Conservation (phyloP, 176 grass and related monocot species). For the Coix lacrymajobi region DNA sequence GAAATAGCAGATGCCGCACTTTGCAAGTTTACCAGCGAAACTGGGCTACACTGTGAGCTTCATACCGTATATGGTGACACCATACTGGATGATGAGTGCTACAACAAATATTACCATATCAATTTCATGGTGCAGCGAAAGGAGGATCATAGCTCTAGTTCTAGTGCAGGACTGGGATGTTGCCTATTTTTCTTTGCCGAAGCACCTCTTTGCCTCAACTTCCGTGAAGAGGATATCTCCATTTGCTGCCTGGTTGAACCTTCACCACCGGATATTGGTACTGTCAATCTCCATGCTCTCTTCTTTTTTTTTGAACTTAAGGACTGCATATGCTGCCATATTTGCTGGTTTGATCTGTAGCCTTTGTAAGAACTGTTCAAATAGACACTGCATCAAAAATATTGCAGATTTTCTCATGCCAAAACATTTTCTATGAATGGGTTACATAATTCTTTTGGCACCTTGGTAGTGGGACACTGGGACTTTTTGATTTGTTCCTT, state of each 20-base stretch:
- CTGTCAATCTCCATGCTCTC: neutral
- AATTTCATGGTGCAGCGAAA: constrained; percentile 17
- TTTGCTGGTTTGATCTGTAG: neutral
- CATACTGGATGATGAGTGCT: neutral
- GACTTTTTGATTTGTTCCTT: neutral
- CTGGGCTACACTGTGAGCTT: neutral
- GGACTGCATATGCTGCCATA: neutral
- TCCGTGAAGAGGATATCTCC: neutral
- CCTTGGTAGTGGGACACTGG: no score
- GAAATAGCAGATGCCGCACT: constrained; percentile 1
- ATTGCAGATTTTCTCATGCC: neutral
- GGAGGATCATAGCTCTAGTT: neutral
- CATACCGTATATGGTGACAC: neutral
- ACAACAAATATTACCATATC: neutral
- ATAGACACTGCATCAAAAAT: neutral
- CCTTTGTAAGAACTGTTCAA: neutral
- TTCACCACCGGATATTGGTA: neutral
- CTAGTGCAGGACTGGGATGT: neutral
- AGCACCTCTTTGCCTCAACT: neutral
- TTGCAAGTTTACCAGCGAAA: neutral
- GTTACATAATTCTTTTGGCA: no score
- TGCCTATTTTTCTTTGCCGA: neutral
- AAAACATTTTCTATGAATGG: neutral
- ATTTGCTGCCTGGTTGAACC: neutral
- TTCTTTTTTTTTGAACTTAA: neutral